A percentile compares a stretch with the other conserved stretches of the same genome.
Conservation (phyloP, 768 basidiomycete genomes). For the Trametes punicea region DNA sequence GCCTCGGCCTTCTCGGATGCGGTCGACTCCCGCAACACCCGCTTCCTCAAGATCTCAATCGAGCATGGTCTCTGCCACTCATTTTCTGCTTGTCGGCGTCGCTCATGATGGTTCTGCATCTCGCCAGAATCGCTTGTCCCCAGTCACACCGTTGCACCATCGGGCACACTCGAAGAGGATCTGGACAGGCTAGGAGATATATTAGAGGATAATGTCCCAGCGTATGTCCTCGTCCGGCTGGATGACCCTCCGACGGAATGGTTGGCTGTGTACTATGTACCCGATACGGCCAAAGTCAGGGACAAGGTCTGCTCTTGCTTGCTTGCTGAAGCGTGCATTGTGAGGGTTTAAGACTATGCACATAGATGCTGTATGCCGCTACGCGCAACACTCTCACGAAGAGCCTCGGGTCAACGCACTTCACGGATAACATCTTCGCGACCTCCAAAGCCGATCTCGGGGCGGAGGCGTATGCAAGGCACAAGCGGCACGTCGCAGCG, state of each 20-base stretch:
- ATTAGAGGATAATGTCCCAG: constrained; percentile 58
- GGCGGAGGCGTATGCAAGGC: constrained; percentile 67
- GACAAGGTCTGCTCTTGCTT: constrained; percentile 56
- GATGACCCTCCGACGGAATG: constrained; percentile 63
- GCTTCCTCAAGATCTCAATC: constrained; percentile 79
- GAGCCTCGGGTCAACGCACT: constrained; percentile 68
- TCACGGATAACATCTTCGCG: constrained; percentile 75
- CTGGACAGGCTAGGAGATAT: constrained; percentile 53
- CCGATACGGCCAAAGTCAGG: constrained; percentile 74
- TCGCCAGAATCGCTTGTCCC: constrained; percentile 64
- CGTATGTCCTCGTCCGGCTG: constrained; percentile 70
- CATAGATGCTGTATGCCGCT: constrained; percentile 86
- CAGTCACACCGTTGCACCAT: constrained; percentile 46
- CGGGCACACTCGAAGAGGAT: constrained; percentile 59
- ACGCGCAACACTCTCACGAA: constrained; percentile 67
- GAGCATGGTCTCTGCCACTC: constrained; percentile 55
- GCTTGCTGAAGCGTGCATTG: background rate
- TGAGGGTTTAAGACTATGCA: background rate
- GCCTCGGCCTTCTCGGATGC: constrained; percentile 55
- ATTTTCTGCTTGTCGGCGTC: constrained; percentile 10
- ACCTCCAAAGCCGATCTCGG: constrained; percentile 67
- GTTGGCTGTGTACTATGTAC: constrained; percentile 78
- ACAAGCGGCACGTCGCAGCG: constrained; percentile 66
- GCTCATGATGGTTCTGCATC: constrained; percentile 25
- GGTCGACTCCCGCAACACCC: constrained; percentile 44